Conservation (phyloP, 1,284 basidiomycete genomes). For the Ustilago sp. region DNA sequence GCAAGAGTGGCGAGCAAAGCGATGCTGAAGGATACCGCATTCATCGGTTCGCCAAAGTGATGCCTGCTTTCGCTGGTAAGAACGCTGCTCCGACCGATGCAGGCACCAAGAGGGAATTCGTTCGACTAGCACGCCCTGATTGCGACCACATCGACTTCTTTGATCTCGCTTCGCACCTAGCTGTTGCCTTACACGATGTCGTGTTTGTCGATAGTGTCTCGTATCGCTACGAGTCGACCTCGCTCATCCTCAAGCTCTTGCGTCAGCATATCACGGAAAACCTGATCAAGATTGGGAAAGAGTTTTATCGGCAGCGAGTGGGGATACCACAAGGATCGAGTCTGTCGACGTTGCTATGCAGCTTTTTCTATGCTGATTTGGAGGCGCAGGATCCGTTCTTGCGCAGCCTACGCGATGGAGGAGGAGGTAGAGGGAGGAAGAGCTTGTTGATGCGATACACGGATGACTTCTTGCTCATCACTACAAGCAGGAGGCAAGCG, state of each 20-base stretch:
- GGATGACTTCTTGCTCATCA: conserved; percentile 93
- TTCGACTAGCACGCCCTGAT: conserved; percentile 67
- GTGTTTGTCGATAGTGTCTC: conserved; percentile 87
- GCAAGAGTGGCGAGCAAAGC: conserved; percentile 3
- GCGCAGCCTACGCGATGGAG: conserved; percentile 73
- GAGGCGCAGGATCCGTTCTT: conserved; percentile 75
- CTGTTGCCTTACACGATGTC: conserved; percentile 78
- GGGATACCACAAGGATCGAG: conserved; percentile 97
- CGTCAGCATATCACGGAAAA: conserved; percentile 91
- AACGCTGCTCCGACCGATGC: neutral
- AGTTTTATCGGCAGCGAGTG: conserved; percentile 84
- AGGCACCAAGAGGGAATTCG: conserved; percentile 35
- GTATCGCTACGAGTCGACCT: conserved; percentile 74
- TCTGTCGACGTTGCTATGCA: conserved; percentile 85
- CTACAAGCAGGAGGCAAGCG: conserved; percentile 78
- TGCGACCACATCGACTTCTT: conserved; percentile 81
- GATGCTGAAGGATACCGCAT: conserved; percentile 54
- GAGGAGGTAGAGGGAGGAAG: neutral
- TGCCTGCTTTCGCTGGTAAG: conserved; percentile 13
- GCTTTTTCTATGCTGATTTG: conserved; percentile 86
- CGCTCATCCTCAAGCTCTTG: conserved; percentile 79
- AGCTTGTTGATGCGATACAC: conserved; percentile 77
- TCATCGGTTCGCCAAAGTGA: conserved; percentile 58
- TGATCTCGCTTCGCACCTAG: conserved; percentile 71
- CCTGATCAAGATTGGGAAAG: conserved; percentile 77